Evolutionary conservation across 2,329 filamentous ascomycete species (phyloP).

Genomic region (Sclerotinia glacialis): DNA sequence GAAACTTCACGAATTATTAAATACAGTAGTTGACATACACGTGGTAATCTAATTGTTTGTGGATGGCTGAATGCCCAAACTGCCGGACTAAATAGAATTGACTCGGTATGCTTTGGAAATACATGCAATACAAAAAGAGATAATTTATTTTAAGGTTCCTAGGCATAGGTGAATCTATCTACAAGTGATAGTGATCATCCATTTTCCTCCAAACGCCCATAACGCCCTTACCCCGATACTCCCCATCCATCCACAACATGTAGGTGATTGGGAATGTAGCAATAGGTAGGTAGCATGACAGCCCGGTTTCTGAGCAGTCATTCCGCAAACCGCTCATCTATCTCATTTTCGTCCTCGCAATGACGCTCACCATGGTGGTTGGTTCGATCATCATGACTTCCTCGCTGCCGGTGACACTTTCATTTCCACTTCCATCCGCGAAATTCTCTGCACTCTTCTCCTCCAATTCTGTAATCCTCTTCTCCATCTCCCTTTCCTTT

Average conservation of each 20-base stretch:
- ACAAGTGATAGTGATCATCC: background rate
- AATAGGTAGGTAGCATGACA: background rate
- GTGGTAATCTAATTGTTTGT: background rate
- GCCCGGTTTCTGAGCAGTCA: background rate
- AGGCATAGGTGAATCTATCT: too few relatives aligned
- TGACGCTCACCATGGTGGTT: background rate
- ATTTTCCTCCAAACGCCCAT: background rate
- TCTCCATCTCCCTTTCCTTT: background rate
- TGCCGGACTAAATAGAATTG: background rate
- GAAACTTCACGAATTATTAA: background rate
- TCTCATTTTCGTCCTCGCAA: background rate
- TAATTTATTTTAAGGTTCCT: background rate
- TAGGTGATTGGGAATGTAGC: accelerated
- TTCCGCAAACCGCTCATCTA: background rate
- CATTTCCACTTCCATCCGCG: background rate
- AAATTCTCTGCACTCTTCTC: too few relatives aligned
- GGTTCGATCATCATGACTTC: background rate
- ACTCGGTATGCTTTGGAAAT: too few relatives aligned
- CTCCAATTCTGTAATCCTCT: background rate
- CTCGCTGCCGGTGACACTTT: background rate
- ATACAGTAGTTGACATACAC: background rate
- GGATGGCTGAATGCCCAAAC: background rate
- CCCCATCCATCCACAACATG: too few relatives aligned
- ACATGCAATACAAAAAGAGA: background rate
- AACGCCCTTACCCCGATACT: background rate